Conservation (phyloP, 805 yeast species). For the Starmerella apicola region DNA sequence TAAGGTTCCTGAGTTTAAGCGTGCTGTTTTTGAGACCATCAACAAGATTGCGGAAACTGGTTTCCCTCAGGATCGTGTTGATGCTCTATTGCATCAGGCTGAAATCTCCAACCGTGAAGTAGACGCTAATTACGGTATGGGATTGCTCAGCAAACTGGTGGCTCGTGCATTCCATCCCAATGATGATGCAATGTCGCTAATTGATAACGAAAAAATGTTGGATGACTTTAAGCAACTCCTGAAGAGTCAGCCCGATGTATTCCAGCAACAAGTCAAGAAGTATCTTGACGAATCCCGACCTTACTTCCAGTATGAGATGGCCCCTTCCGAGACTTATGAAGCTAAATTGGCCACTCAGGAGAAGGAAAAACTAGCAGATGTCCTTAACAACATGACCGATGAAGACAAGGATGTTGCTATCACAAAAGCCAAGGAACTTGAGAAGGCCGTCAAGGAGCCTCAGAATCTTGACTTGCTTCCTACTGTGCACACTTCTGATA, state of each 20-base stretch:
- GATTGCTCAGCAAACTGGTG: constrained; percentile 55
- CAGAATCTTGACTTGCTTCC: constrained; percentile 78
- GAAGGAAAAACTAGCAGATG: constrained; percentile 34
- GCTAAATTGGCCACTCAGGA: constrained; percentile 45
- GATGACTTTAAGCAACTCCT: constrained; percentile 51
- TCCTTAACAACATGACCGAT: constrained; percentile 36
- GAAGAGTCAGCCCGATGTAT: constrained; percentile 40
- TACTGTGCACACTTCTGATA: constrained; percentile 60
- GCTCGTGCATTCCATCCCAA: constrained; percentile 75
- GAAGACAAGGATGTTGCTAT: constrained; percentile 47
- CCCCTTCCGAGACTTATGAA: constrained; percentile 50
- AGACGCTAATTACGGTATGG: constrained; percentile 80
- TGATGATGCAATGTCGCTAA: constrained; percentile 52
- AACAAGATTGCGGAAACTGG: constrained; percentile 32
- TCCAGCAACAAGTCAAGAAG: constrained; percentile 46
- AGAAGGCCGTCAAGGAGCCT: constrained; percentile 48
- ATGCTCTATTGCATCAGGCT: constrained; percentile 77
- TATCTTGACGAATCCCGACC: constrained; percentile 37
- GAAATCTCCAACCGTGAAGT: constrained; percentile 77
- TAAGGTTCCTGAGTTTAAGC: constrained; percentile 36
- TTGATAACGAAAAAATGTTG: constrained; percentile 55
- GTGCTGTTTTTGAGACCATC: constrained; percentile 38
- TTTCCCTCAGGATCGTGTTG: constrained; percentile 49
- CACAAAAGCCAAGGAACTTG: constrained; percentile 47
- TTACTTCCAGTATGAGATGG: constrained; percentile 61